Evolutionary conservation across 495 filamentous ascomycete species (phyloP), one percentile per base, ranked within the genome.

Genomic region (Penicillium turbatum): DNA sequence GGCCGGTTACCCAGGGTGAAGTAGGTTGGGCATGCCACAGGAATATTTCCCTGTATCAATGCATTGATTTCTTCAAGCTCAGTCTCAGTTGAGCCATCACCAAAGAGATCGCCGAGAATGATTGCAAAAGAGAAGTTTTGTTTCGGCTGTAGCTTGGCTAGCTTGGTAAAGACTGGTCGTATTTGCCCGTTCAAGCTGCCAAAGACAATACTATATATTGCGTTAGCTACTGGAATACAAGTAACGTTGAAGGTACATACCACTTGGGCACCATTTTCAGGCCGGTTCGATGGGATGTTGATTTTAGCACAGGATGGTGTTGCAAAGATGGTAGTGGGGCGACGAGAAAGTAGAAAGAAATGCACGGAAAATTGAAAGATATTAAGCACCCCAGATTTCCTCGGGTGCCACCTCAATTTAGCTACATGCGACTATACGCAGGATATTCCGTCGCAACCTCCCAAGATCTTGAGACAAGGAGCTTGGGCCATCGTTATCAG

Each of bases 41-140:
- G 59, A 48, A 95, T 86, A 26, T 79, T 75, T 19, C 87, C 90
- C 27, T 80, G 72, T 1, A 98, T 71, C 4, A 97, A 77, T 6
- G 79, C 76, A 15, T 73, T 69, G 7, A 95, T 71, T 44, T 83
- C 74, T 4, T 79, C 75, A 6, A 70, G 60, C 29, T 85, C 76
- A 37, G 81, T 77, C 47, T 81, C 76, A 3, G 74, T 59, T 5
- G 68, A 60, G 61, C 66, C 54, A 43, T 72, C 67, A 29, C 70
- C 64, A 61, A 97, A 98, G 6, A 97, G 78, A 59, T 97, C 86
- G 47, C 93, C 93, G 16, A 84, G 78, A 37, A 95, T 71, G 45
- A 98, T 83, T 4, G 88, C 89, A 55, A 96, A 85, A 12, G 88
- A 75, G 67, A 97, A 96, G 55, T 74, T 78, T 63, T 95, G 92